A percentile compares a stretch with the other conserved stretches of the same genome.
Conservation (phyloP, 495 filamentous ascomycete species). For the Neurospora sp. region DNA sequence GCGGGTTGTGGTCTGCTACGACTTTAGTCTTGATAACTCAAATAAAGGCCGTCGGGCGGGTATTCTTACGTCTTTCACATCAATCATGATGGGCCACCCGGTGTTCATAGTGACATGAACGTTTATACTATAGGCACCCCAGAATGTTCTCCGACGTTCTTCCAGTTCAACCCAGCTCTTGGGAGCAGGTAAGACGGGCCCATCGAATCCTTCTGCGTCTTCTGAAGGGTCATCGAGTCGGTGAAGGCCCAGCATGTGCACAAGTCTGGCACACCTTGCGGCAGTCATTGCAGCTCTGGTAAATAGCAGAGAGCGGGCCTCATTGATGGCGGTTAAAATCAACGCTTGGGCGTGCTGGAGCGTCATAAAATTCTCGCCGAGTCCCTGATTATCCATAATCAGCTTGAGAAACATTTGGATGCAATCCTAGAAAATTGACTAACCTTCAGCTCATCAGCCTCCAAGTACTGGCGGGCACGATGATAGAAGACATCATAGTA, state of each 20-base stretch:
- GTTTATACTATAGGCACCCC: conserved; percentile 43
- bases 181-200: conserved; percentile 26
- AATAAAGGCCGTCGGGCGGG: neutral
- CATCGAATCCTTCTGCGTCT: conserved; percentile 18
- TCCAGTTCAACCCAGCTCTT: conserved; percentile 40
- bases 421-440: neutral
- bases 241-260: conserved; percentile 39
- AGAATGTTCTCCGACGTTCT: conserved; percentile 43
- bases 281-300: conserved; percentile 37
- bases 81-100: conserved; percentile 37
- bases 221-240: conserved; percentile 29
- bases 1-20: conserved; percentile 31
- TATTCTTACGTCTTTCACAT: conserved; percentile 25
- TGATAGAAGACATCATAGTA: conserved; percentile 37
- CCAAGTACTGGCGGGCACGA: conserved; percentile 38
- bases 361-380: conserved; percentile 37
- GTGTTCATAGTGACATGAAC: conserved; percentile 37
- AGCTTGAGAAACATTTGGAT: neutral
- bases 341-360: conserved; percentile 38
- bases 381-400: conserved; percentile 15
- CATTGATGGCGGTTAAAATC: conserved; percentile 32
- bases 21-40: neutral
- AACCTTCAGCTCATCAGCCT: conserved; percentile 39
- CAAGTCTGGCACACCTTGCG: conserved; percentile 29
- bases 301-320: conserved; percentile 32